Conservation (phyloP, 176 grass and related monocot genomes). For the Oryza coarctata region DNA sequence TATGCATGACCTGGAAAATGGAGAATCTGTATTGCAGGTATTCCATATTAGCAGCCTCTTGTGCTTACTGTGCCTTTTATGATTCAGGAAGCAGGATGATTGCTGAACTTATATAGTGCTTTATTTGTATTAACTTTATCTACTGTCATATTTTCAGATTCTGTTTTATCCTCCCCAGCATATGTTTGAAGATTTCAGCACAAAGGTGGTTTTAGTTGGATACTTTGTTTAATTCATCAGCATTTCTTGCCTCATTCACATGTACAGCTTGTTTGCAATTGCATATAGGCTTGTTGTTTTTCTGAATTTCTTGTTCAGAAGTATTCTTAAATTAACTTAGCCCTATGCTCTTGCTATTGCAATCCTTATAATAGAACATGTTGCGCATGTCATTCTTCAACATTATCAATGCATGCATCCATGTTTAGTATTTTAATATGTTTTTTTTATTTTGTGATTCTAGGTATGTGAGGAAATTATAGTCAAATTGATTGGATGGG, state of each 20-base stretch:
- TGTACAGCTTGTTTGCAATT: background rate
- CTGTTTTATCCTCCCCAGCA: constrained; percentile 96
- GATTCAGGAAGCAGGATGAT: background rate
- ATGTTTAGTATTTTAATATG: background rate
- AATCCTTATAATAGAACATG: background rate
- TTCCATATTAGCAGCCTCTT: background rate
- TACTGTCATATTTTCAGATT: constrained; percentile 64
- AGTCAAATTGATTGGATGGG: constrained; percentile 83
- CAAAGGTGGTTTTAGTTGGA: constrained; percentile 54
- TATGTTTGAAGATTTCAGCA: constrained; percentile 77
- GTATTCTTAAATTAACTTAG: background rate
- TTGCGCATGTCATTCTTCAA: background rate
- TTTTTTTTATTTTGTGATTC: background rate
- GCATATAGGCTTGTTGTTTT: background rate
- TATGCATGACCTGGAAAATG: constrained; percentile 90
- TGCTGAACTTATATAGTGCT: background rate
- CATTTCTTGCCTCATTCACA: background rate
- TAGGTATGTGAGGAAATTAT: constrained; percentile 90
- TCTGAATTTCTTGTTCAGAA: background rate
- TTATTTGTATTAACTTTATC: constrained; percentile 5
- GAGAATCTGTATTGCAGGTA: constrained; percentile 96
- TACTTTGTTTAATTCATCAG: constrained; percentile 19
- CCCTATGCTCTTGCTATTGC: background rate
- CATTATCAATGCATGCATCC: background rate
- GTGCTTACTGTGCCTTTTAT: background rate